Percentiles rank a stretch among this genome's conserved stretches.
phyloP scores from a whole-genome alignment of 225 moss, liverwort and hornwort genomes.

The Pleurozium schreberi region DNA sequence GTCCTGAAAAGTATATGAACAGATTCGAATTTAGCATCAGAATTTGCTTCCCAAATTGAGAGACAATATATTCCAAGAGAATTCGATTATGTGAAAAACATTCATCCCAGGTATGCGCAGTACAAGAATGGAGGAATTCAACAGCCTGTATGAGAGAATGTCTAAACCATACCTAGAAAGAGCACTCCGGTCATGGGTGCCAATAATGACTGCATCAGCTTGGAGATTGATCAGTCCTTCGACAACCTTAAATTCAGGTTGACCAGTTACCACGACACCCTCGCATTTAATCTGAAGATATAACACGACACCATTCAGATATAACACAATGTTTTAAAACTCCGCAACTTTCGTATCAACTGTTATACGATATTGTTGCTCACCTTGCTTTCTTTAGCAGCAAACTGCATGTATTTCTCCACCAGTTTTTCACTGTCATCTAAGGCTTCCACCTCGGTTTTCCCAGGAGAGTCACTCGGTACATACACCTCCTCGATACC shows the following conservation, averaged over 20 bases:
- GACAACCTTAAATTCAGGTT: conserved; percentile 71
- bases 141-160: neutral
- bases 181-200: conserved; percentile 68
- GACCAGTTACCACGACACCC: conserved; percentile 78
- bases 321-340: too few relatives aligned
- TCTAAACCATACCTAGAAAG: conserved; percentile 43
- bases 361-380: neutral
- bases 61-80: neutral
- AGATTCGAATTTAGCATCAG: neutral
- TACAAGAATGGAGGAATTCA: neutral
- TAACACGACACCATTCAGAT: neutral
- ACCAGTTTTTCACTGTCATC: conserved; percentile 83
- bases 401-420: conserved; percentile 77
- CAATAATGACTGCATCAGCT: conserved; percentile 89
- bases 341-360: too few relatives aligned
- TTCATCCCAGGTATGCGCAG: neutral
- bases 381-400: conserved; percentile 46
- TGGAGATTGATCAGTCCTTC: conserved; percentile 61
- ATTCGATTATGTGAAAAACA: neutral
- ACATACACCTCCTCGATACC: conserved; percentile 86
- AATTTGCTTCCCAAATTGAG: neutral
- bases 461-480: conserved; percentile 24
- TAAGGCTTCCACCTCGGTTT: conserved; percentile 71
- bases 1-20: conserved; percentile 36
- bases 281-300: conserved; percentile 68